Base-by-base conservation (phyloP, 2,329 filamentous ascomycete species). In the Neonectria hederae region DNA sequence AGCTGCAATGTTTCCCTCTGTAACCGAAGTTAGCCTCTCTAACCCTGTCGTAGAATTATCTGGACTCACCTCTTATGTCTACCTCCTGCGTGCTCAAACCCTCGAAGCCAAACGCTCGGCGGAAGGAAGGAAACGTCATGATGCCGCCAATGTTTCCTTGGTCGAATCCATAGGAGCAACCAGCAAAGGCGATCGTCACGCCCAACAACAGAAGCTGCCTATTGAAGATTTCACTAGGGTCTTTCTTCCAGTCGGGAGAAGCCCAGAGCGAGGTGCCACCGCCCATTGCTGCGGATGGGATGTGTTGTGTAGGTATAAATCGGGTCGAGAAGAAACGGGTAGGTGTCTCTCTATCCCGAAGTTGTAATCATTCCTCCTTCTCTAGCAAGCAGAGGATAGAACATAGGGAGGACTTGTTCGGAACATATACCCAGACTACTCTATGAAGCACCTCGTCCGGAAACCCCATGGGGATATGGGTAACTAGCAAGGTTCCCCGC, bases 211-310 rank as follows among this genome's bases (percentile, higher is more conserved):
- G 17, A 7, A 62, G 59, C 7, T 53, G 21, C 13, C 13, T 22
- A 48, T 62, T 57, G 48, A 62, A 62, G 21, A 62, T 62, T 24
- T 62, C 59, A 22, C 56, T 53, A n/a, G 59, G 59, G 40, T 62
- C 59, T 28, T 52, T 62, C 54, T 62, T 62, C 59, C 59, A 62
- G 17, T 62, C 59, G 14, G 59, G 59, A 40, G 59, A 56, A 53
- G 59, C 53, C 59, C 59, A 62, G 46, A 62, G 53, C 11, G 59
- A 62, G n/a, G 59, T 62, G 26, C 59, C 59, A 30, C 59, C 54
- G 14, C 59, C 59, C 59, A 62, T 62, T 42, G 17, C 53, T 43
- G 17, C 21, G 11, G 35, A 38, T 53, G 38, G 38, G 54, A 35
- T 22, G 51, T 54, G n/a, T 11, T 3, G 5, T 19, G 35, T 2